Conservation (phyloP, 31 red algal species). For the Odonthalia washingtoniensis region DNA sequence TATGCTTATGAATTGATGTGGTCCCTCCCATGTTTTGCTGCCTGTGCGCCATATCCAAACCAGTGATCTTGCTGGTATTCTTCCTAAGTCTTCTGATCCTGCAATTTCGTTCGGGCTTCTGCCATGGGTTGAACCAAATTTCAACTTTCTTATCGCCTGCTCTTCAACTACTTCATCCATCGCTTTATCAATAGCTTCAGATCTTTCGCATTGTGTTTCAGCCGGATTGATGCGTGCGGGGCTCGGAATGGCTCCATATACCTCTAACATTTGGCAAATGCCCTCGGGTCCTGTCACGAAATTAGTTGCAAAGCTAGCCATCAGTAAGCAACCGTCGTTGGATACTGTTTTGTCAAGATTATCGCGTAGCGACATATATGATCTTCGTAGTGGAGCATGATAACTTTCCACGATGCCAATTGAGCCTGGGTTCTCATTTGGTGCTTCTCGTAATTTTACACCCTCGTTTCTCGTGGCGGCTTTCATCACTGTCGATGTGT, state of each 20-base stretch:
- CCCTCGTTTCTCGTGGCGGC: background rate
- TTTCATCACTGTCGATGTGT: conserved; percentile 25
- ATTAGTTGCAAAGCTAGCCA: conserved; percentile 32
- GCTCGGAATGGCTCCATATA: conserved; percentile 4
- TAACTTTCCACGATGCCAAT: conserved; percentile 51
- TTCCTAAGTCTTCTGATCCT: background rate
- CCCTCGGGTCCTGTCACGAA: conserved; percentile 28
- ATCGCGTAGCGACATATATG: background rate
- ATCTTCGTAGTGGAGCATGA: conserved; percentile 29
- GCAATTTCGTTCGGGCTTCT: conserved; percentile 5
- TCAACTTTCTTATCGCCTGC: conserved; percentile 23
- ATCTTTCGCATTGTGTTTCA: background rate
- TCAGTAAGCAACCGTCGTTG: conserved; percentile 35
- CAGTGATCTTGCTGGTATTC: conserved; percentile 8
- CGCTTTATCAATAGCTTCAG: conserved; percentile 9
- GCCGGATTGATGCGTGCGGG: background rate
- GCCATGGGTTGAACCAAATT: conserved; percentile 6
- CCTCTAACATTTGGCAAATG: conserved; percentile 12
- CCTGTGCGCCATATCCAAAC: conserved; percentile 22
- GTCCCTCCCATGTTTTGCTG: conserved; percentile 23
- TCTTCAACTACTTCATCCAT: conserved; percentile 14
- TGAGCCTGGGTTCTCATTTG: conserved; percentile 25
- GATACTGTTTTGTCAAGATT: background rate
- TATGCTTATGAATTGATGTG: conserved; percentile 11
- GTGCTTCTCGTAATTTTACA: background rate